Conservation (phyloP, 495 filamentous ascomycete genomes). For the Trichoderma orchidacearum region DNA sequence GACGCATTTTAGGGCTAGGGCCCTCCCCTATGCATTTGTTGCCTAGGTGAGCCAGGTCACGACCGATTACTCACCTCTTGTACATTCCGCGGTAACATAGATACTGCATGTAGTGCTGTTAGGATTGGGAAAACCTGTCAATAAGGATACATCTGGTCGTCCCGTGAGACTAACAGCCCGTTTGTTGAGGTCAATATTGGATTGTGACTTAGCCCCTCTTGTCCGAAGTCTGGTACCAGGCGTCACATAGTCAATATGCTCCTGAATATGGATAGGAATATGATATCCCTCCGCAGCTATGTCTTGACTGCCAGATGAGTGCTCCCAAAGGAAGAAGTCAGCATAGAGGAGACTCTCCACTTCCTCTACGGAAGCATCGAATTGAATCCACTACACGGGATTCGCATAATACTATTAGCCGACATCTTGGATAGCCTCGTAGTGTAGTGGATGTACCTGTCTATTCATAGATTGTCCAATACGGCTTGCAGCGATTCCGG, state of each 20-base stretch:
- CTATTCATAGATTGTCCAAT: slow-evolving; percentile 9
- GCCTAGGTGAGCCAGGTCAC: background rate
- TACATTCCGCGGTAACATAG: slow-evolving; percentile 11
- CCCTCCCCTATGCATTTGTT: no score
- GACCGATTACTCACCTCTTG: slow-evolving; percentile 10
- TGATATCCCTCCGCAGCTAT: slow-evolving; percentile 30
- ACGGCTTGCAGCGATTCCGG: slow-evolving; percentile 26
- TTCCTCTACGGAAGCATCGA: slow-evolving; percentile 40
- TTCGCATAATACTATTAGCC: no score
- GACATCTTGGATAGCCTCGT: no score
- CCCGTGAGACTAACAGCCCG: background rate
- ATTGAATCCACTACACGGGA: slow-evolving; percentile 28
- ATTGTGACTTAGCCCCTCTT: background rate
- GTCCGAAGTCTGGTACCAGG: slow-evolving; percentile 33
- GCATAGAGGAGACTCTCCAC: slow-evolving; percentile 40
- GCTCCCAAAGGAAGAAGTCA: slow-evolving; percentile 40
- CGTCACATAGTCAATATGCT: slow-evolving; percentile 46
- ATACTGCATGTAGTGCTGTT: background rate
- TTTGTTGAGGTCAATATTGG: slow-evolving; percentile 8
- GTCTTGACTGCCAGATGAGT: slow-evolving; percentile 16
- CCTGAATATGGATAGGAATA: slow-evolving; percentile 34
- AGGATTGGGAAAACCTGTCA: background rate
- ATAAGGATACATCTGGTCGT: background rate
- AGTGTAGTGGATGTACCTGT: slow-evolving; percentile 15
- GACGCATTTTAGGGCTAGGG: no score